Conservation (phyloP, 2,329 filamentous ascomycete species). For the Biscogniauxia mediterranea region DNA sequence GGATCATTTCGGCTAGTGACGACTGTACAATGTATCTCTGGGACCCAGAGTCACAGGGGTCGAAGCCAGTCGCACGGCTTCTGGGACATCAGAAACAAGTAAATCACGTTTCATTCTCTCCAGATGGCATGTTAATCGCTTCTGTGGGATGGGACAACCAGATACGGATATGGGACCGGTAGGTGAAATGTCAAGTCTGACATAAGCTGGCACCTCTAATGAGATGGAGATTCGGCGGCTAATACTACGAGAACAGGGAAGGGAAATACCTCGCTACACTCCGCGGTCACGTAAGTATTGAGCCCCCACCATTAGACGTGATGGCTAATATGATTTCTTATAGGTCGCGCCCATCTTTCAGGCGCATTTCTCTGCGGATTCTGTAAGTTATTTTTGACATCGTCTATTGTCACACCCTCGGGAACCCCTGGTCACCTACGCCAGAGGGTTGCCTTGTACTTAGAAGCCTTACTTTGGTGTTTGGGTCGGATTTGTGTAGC, state of each 20-base stretch:
- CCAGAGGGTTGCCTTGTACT: background rate
- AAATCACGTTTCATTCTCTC: conserved; percentile 92
- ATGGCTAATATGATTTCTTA: no score
- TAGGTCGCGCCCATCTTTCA: conserved; percentile 3
- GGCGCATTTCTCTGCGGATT: conserved; percentile 1
- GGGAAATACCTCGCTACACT: conserved; percentile 83
- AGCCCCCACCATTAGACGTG: conserved; percentile 31
- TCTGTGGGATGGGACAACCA: conserved; percentile 92
- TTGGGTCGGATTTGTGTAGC: background rate
- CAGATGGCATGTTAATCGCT: conserved; percentile 83
- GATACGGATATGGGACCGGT: conserved; percentile 83
- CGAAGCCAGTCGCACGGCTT: conserved; percentile 83
- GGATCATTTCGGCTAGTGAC: conserved; percentile 85
- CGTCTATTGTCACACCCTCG: background rate
- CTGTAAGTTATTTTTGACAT: background rate
- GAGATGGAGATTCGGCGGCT: conserved; percentile 12
- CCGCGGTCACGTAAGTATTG: conserved; percentile 72
- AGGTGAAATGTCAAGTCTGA: conserved; percentile 30
- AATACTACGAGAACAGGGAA: conserved; percentile 41
- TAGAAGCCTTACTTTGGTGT: background rate
- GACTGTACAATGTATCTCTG: conserved; percentile 97
- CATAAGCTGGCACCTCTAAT: background rate
- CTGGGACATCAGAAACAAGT: conserved; percentile 96
- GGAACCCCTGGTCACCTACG: background rate
- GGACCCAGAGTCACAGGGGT: conserved; percentile 72